Evolutionary conservation across 805 yeast species (phyloP), one percentile per base, ranked within the genome.

Genomic region (Hanseniaspora jakobsenii): DNA sequence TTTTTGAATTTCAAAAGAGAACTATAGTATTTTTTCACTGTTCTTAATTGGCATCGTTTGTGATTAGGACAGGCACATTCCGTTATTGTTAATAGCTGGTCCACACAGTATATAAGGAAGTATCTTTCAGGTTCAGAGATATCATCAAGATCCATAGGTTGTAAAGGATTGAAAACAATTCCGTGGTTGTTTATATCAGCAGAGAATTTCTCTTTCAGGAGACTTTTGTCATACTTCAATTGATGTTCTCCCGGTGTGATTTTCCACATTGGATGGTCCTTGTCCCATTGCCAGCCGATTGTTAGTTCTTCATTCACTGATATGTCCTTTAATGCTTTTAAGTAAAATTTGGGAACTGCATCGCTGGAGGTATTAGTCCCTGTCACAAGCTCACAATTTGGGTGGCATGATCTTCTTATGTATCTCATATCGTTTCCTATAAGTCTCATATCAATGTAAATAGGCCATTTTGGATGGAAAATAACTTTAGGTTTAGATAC

Each of bases 241-340:
- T 62, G 55, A 54, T 61, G 50, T 23, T 63, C 58, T n/a, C 70
- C 64, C 21, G 64, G 59, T 21, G 71, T 65, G 44, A 81, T 61
- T 50, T 69, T 68, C 43, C 66, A 63, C 30, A 85, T 81, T 2
- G 96, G 94, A 57, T 86, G 95, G 14, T 64, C 50, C 3, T 61
- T 56, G 55, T 86, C 94, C 94, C 95, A 89, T 48, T 79, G 83
- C 97, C 97, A 89, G 2, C 77, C 73, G 8, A 85, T 60, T 0
- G 87, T 71, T 17, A 89, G 61, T 55, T 87, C 96, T 31, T 77
- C 73, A n/a, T 76, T 85, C 8, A 68, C 60, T 41, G 67, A 65
- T 22, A 87, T 72, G 2, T 73, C 72, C 38, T 66, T 69, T 1
- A 69, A 59, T 0, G 95, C 73, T 23, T 65, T 65, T 8, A 83